Conservation (phyloP, 1,284 basidiomycete genomes). For the Trametes versicolor region DNA sequence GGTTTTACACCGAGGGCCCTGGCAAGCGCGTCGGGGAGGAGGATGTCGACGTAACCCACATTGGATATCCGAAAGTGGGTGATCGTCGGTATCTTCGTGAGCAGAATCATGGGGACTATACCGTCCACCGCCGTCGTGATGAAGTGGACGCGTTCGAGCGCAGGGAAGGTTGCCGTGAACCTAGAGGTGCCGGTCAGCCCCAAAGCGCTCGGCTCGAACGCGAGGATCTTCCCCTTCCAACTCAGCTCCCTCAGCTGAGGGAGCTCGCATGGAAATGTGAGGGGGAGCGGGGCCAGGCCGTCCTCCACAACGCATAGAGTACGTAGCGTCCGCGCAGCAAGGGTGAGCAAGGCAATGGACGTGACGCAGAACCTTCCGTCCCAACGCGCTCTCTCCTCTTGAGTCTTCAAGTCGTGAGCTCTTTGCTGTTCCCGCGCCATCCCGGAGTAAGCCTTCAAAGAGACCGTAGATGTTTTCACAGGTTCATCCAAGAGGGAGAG, state of each 20-base stretch:
- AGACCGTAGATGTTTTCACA: background rate
- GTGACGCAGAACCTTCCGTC: constrained; percentile 7
- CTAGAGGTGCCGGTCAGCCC: background rate
- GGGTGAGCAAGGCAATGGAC: background rate
- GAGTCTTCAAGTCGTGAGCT: background rate
- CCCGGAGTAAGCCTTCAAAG: background rate
- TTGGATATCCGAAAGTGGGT: constrained; percentile 21
- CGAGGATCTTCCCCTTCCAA: constrained; percentile 3
- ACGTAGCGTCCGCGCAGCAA: constrained; percentile 7
- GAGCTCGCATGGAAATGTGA: background rate
- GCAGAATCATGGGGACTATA: background rate
- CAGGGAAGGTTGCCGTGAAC: constrained; percentile 6
- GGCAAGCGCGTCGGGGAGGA: constrained; percentile 7
- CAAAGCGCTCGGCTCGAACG: background rate
- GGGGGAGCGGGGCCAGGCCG: constrained; percentile 5
- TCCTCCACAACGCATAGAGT: constrained; percentile 15
- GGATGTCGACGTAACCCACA: background rate
- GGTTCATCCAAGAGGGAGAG: constrained; percentile 14
- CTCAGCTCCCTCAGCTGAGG: constrained; percentile 19
- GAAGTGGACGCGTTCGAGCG: constrained; percentile 18
- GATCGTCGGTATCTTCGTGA: background rate
- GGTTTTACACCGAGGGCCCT: background rate
- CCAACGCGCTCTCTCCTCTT: constrained; percentile 5
- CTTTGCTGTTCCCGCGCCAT: background rate
- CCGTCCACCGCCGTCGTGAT: background rate